Base-by-base conservation (phyloP, 176 grass and related monocot genomes). In the Miscanthus lutarioriparius region DNA sequence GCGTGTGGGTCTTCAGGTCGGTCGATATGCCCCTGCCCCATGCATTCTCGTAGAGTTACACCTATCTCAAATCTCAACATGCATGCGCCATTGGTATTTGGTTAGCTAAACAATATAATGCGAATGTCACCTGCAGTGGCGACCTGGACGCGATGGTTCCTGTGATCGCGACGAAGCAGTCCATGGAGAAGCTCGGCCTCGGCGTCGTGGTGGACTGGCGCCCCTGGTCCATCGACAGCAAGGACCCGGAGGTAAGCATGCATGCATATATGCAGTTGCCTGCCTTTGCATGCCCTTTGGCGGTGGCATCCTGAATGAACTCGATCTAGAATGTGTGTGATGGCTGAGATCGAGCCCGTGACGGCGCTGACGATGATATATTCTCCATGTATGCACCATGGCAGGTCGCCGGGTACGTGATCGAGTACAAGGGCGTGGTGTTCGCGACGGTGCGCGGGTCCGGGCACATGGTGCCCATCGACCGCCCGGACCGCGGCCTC, bases 131-230 rank as follows among this genome's bases (percentile, higher is more conserved):
- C 7, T 41, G 30, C 40, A 95, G 90, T 53, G 90, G 93, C 40
- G 93, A 95, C 81, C 7, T 87, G 39, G 93, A 92, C 82, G 69
- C 69, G 4, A 84, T 92, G 84, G 93, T 95, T 2, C 82, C 90
- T 2, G 88, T 92, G 64, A 92, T 58, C 33, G 67, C 90, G 27
- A 88, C 87, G 19, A 92, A 62, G 82, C 54, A 72, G 20, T 87
- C 93, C 2, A 28, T 92, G 64, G 22, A 59, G 54, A 87, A 86
- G 82, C 88, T 92, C 19, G 33, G 36, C 44, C 78, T 92, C 28
- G 20, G 10, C 7, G 78, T 90, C 27, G 64, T 7, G 8, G 72
- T 2, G 13, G 73, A 85, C 53, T 95, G 93, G 93, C 88, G 79
- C 33, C 86, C 93, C 2, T 95, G 93, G 93, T 44, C 88, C 14